phyloP scores from a whole-genome alignment of 1,284 basidiomycete species.

The Vanrija sp. region DNA sequence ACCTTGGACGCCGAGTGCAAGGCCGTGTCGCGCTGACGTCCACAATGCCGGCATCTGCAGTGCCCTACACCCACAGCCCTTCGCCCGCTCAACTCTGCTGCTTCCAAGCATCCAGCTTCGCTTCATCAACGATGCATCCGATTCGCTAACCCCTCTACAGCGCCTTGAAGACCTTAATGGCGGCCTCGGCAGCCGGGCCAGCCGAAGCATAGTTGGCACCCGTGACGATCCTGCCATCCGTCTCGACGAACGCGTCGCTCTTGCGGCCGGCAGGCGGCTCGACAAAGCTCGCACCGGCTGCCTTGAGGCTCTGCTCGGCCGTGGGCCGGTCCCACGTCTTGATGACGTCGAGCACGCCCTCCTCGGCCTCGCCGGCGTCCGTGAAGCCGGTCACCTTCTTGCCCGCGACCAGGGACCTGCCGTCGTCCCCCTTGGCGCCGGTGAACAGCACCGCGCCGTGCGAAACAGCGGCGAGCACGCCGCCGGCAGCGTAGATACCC shows the following conservation, averaged over 20 bases:
- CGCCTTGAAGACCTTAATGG: conserved; percentile 10
- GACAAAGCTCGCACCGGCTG: conserved; percentile 14
- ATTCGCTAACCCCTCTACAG: background rate
- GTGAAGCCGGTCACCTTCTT: conserved; percentile 21
- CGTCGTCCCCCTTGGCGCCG: background rate
- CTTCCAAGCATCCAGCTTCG: no score
- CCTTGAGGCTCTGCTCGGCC: conserved; percentile 9
- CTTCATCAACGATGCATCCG: no score
- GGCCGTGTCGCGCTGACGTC: no score
- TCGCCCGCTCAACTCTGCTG: no score
- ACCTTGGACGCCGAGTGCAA: no score
- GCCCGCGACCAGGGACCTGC: conserved; percentile 14
- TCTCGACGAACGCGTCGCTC: conserved; percentile 16
- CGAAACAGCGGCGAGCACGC: conserved; percentile 18
- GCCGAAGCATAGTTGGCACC: conserved; percentile 19
- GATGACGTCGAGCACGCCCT: conserved; percentile 15
- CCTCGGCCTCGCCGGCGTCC: conserved; percentile 17
- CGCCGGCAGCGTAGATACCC: conserved; percentile 13
- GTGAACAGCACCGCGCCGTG: conserved; percentile 17
- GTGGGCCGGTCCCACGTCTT: conserved; percentile 17
- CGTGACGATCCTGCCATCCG: conserved; percentile 18
- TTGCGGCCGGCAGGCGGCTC: conserved; percentile 4
- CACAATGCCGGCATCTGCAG: no score
- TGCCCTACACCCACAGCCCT: no score
- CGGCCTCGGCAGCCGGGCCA: conserved; percentile 13